Base-by-base conservation (phyloP, 2,329 filamentous ascomycete species). In the Pyricularia sp. region DNA sequence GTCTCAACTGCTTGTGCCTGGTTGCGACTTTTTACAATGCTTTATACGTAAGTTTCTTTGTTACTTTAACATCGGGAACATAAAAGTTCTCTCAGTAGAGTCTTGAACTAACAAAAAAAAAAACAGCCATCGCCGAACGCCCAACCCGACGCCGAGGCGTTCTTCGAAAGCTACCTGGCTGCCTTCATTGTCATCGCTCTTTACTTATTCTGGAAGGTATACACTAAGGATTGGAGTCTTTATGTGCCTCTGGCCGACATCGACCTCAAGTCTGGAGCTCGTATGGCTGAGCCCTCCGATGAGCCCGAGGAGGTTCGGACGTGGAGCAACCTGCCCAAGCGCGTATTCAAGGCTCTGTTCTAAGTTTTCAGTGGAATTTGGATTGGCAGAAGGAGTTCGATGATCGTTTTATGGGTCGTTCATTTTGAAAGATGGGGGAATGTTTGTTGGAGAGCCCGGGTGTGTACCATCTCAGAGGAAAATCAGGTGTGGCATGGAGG, bases 11-110 rank as follows among this genome's bases (percentile, higher is more conserved):
- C 24, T 72, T 93, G 9, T 86, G 89, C 65, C 78, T 93, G 57
- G 77, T 90, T 49, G 88, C 88, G 7, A 87, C 89, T 64, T 88
- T 90, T 73, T 91, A 88, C 81, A 84, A 83, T 65, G 84, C 85
- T 8, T 82, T 90, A 62, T 86, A 78, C 66, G 76, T 78, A 71
- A 74, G 77, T 44, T 19, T 49, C 3, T 28, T 49, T 13, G 1
- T 22, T 35, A 12, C 22, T 2, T 24, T 1, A 6, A 19, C 4
- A 55, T 12, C 53, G 4, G 19, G 12, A 44, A 19, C 28, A 62
- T n/a, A 59, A 19, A n/a, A 6, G 13, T 35, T 55, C n/a, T 13
- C 19, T 44, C 16, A 4, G 6, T 66, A 0, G 65, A 78, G 76
- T 77, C 77, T 1, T 68, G 66, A 10, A 70, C 74, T 5, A 64